Base-by-base conservation (phyloP, 441 rosid genomes). In the Theobroma grandiflorum region DNA sequence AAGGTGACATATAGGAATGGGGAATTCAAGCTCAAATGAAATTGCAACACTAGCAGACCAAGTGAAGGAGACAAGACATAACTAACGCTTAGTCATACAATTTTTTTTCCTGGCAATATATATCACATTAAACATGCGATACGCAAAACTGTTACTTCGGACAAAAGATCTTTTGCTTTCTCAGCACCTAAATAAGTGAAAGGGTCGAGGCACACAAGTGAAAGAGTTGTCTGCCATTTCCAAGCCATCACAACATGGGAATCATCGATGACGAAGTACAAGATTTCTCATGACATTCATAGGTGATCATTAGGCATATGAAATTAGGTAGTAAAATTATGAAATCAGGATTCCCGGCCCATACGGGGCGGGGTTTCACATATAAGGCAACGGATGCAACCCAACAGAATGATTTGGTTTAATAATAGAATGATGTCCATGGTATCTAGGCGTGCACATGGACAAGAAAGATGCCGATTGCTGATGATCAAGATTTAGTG, bases 151-250 rank as follows among this genome's bases (percentile, higher is more conserved):
- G 66, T 38, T 79, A 74, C 45, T 65, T 72, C 37, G 33, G 78
- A 68, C 58, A 75, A 67, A 64, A 42, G 20, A 37, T 40, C 69
- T 45, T 64, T 62, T 71, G 53, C 50, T n/a, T 40, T 45, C 80
- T 72, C 16, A 47, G 43, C 72, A 78, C 62, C 59, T 26, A 67
- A 59, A 75, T 4, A 40, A 22, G 81, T 65, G 15, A 67, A 81
- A 72, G 75, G 62, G 59, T 37, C n/a, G 72, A 58, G 9, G 16
- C 12, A 12, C 37, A 42, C 26, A 35, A 65, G 45, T 20, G 42
- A 55, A 64, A 33, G 37, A 64, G 72, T 88, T 55, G 89, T 86
- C 88, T 76, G 86, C 87, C 90, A 88, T 78, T 78, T 72, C 64
- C 37, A 66, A 18, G 59, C 55, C 57, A 74, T 63, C 49, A 42